Evolutionary conservation across 2,329 filamentous ascomycete species (phyloP).

Genomic region (Colletotrichum sp.): DNA sequence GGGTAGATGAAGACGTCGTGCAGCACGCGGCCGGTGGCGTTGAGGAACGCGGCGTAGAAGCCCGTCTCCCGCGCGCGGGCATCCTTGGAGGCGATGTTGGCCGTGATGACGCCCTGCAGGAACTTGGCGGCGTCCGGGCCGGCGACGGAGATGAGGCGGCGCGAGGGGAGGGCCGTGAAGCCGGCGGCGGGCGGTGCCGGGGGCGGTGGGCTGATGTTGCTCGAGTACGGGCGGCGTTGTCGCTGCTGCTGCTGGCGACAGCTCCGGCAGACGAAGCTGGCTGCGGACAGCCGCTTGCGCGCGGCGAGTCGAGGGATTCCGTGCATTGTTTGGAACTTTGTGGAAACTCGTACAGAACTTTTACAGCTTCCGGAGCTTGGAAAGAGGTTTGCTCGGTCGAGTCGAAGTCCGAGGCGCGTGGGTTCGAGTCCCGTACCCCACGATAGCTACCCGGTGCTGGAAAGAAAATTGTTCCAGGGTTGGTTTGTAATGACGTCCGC

Average conservation of each 20-base stretch:
- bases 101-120: conserved; percentile 86
- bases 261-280: conserved; percentile 30
- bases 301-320: neutral
- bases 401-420: neutral
- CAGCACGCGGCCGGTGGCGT: conserved; percentile 81
- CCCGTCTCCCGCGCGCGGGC: conserved; percentile 48
- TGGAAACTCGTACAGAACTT: neutral
- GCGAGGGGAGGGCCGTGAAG: conserved; percentile 68
- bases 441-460: neutral
- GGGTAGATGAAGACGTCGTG: conserved; percentile 93
- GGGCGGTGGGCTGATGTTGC: conserved; percentile 35
- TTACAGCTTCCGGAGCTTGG: neutral
- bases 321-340: neutral
- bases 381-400: neutral
- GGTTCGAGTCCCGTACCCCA: neutral
- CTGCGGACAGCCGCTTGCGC: conserved; percentile 3
- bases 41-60: conserved; percentile 86
- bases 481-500: conserved; percentile 16
- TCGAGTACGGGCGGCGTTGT: conserved; percentile 30
- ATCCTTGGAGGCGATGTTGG: conserved; percentile 57
- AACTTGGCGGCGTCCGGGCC: conserved; percentile 83
- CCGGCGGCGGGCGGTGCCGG: conserved; percentile 50
- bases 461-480: conserved; percentile 8
- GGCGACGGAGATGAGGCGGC: conserved; percentile 78
- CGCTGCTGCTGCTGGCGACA: conserved; percentile 33